These are phyloP conservation scores for Corymbia maculata DNA, from an alignment of 345 rosid genomes.

Conservation along the genomic window DNA sequence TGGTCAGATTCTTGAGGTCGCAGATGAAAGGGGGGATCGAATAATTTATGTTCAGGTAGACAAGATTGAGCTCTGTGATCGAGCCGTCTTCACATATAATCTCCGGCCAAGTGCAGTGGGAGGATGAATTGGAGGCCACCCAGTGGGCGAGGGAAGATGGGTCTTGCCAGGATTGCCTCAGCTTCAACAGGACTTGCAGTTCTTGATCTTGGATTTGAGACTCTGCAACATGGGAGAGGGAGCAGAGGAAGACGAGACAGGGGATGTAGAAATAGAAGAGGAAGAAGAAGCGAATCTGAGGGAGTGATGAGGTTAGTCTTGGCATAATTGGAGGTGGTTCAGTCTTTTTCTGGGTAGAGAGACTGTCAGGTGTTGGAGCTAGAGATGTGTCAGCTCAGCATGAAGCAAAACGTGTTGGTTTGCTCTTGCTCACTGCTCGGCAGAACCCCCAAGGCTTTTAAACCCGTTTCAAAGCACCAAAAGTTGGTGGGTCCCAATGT, in stretches of 20 bases:
- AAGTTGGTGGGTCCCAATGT: neutral
- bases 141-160: slow-evolving; percentile 27
- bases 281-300: neutral
- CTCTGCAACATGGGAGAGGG: slow-evolving; percentile 1
- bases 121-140: slow-evolving; percentile 9
- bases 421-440: neutral
- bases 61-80: neutral
- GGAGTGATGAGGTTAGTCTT: neutral
- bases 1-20: neutral
- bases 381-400: neutral
- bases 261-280: neutral
- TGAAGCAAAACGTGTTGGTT: neutral
- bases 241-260: neutral
- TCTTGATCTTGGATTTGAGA: slow-evolving; percentile 21
- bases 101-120: slow-evolving; percentile 18
- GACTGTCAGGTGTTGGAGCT: neutral
- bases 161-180: slow-evolving; percentile 33
- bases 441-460: neutral
- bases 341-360: neutral
- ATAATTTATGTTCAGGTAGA: slow-evolving; percentile 4
- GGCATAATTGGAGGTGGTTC: neutral
- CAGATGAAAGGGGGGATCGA: neutral
- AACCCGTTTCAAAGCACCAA: neutral
- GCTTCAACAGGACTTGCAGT: slow-evolving; percentile 20
- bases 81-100: neutral